These are phyloP conservation scores for Botryosphaeria agaves DNA, from an alignment of 2,329 filamentous ascomycete genomes.

Conservation along the genomic window DNA sequence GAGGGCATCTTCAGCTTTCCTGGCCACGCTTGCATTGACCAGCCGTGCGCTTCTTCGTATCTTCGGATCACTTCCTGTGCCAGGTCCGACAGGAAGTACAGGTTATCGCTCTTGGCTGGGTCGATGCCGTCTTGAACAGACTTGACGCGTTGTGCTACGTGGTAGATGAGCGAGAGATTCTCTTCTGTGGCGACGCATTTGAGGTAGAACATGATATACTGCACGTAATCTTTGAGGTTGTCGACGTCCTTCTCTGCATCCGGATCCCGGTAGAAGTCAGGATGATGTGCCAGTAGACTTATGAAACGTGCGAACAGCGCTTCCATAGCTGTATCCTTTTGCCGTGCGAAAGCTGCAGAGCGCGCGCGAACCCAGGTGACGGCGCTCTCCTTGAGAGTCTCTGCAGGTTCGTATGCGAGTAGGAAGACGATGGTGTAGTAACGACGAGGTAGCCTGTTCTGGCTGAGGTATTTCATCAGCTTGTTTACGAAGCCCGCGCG, in stretches of 20 bases:
- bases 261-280: too few relatives aligned
- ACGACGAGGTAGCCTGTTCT: constrained; percentile 48
- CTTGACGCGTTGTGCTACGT: constrained; percentile 85
- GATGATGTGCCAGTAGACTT: constrained; percentile 81
- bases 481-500: constrained; percentile 66
- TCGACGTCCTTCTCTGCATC: constrained; percentile 55
- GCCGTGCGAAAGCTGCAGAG: constrained; percentile 43
- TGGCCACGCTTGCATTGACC: constrained; percentile 70
- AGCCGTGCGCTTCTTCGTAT: constrained; percentile 74
- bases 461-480: constrained; percentile 77
- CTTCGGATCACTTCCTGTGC: constrained; percentile 65
- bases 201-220: constrained; percentile 83
- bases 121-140: constrained; percentile 68
- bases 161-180: constrained; percentile 77
- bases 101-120: constrained; percentile 47
- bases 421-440: constrained; percentile 88
- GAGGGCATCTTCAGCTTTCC: constrained; percentile 66
- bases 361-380: constrained; percentile 83
- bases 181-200: constrained; percentile 66
- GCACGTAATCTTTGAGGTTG: constrained; percentile 64
- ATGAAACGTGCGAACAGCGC: constrained; percentile 65
- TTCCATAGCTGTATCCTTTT: constrained; percentile 50
- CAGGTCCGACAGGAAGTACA: constrained; percentile 80
- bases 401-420: constrained; percentile 72
- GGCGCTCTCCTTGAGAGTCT: constrained; percentile 54